Conservation (phyloP, 345 rosid genomes). For the Ailanthus altissimus region DNA sequence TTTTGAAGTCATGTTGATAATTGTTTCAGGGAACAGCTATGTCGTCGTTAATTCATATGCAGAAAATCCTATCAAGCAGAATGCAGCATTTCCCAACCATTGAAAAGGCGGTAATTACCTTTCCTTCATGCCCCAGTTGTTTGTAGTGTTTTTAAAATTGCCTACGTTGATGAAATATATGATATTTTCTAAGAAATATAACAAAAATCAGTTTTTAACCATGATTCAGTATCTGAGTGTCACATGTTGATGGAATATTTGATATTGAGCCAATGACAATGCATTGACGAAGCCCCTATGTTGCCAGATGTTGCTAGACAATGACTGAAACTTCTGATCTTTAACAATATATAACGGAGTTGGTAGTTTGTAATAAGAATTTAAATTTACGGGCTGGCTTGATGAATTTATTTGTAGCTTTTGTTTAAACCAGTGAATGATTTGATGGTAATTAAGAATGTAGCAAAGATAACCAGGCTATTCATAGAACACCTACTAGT, state of each 20-base stretch:
- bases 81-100: slow-evolving; percentile 85
- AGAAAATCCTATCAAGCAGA: slow-evolving; percentile 78
- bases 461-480: background rate
- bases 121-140: slow-evolving; percentile 2
- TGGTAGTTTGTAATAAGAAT: background rate
- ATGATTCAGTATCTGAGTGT: background rate
- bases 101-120: slow-evolving; percentile 72
- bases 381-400: background rate
- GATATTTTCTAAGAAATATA: background rate
- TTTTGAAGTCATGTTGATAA: slow-evolving; percentile 20
- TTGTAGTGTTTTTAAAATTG: background rate
- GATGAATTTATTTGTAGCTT: background rate
- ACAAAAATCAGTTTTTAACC: background rate
- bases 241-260: slow-evolving; percentile 4
- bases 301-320: background rate
- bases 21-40: slow-evolving; percentile 85
- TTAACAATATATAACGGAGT: background rate
- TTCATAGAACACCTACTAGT: background rate
- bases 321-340: background rate
- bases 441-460: slow-evolving; percentile 1
- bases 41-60: slow-evolving; percentile 94
- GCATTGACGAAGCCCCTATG: background rate
- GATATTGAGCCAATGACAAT: background rate
- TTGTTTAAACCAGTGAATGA: background rate
- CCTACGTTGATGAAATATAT: background rate